These are phyloP conservation scores for Globisporangium lucens DNA, from an alignment of 352 stramenopile genomes.

Conservation along the genomic window DNA sequence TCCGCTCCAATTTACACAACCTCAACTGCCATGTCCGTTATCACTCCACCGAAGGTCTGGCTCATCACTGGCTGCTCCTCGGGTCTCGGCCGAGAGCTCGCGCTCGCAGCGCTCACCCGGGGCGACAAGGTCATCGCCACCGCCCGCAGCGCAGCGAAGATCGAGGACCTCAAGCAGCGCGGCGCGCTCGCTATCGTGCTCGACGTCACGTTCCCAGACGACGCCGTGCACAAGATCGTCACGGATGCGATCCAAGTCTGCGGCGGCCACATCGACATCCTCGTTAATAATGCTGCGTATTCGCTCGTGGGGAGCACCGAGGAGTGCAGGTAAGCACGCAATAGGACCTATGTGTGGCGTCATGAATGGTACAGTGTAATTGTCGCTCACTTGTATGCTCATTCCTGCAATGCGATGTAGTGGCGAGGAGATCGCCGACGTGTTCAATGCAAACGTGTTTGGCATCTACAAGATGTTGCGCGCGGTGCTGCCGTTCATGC, in stretches of 20 bases:
- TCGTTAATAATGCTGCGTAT: slow-evolving; percentile 49
- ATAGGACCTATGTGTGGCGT: too few species aligned
- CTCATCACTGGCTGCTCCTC: too few species aligned
- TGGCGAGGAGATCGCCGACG: slow-evolving; percentile 23
- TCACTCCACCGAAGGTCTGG: too few species aligned
- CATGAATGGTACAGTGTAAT: background rate
- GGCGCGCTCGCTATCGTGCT: background rate
- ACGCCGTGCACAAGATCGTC: background rate
- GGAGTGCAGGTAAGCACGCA: slow-evolving; percentile 42
- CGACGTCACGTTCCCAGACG: background rate
- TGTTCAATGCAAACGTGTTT: slow-evolving; percentile 47
- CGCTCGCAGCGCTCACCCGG: background rate
- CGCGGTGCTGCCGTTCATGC: slow-evolving; percentile 3
- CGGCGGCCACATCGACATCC: slow-evolving; percentile 26
- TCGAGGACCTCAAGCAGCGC: background rate
- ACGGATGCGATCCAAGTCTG: too few species aligned
- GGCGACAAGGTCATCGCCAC: background rate
- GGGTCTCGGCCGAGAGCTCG: background rate
- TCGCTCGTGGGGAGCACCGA: slow-evolving; percentile 33
- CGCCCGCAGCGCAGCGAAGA: background rate
- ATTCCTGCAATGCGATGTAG: background rate
- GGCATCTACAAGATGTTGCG: slow-evolving; percentile 30
- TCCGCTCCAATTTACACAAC: too few species aligned
- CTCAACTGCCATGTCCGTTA: background rate
- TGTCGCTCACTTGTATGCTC: background rate